Conservation (phyloP, 768 basidiomycete genomes). For the Lentinula lateritia region DNA sequence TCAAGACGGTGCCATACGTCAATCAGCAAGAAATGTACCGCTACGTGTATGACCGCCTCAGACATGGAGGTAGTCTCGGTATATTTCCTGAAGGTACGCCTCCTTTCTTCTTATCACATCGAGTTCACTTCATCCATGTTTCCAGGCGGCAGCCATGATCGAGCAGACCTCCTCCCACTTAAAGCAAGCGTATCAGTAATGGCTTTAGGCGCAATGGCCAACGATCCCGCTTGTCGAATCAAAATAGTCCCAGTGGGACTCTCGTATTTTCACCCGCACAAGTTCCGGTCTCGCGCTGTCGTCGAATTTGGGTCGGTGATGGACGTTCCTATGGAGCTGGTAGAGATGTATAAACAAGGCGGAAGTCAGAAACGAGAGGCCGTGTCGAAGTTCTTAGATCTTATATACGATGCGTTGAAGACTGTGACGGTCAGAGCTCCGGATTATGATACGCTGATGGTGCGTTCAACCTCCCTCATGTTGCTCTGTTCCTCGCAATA, state of each 20-base stretch:
- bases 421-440: slow-evolving; percentile 96
- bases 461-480: slow-evolving; percentile 24
- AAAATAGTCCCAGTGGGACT: slow-evolving; percentile 86
- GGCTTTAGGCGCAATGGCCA: slow-evolving; percentile 97
- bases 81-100: slow-evolving; percentile 97
- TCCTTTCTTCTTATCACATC: not conserved
- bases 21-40: slow-evolving; percentile 95
- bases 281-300: slow-evolving; percentile 94
- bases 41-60: slow-evolving; percentile 85
- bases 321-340: slow-evolving; percentile 80
- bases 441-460: slow-evolving; percentile 98
- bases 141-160: slow-evolving; percentile 94
- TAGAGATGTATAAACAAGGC: slow-evolving; percentile 88
- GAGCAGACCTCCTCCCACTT: slow-evolving; percentile 92
- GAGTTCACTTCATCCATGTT: not conserved
- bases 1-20: slow-evolving; percentile 81
- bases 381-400: slow-evolving; percentile 79
- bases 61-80: slow-evolving; percentile 84
- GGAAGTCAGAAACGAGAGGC: slow-evolving; percentile 87
- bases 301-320: slow-evolving; percentile 93
- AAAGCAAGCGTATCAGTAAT: slow-evolving; percentile 98
- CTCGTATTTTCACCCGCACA: slow-evolving; percentile 71
- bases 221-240: slow-evolving; percentile 77
- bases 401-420: slow-evolving; percentile 89
- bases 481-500: not conserved